Evolutionary conservation across 2,329 filamentous ascomycete species (phyloP), one percentile per base, ranked within the genome.

Genomic region (Phaeosphaeria sp.): DNA sequence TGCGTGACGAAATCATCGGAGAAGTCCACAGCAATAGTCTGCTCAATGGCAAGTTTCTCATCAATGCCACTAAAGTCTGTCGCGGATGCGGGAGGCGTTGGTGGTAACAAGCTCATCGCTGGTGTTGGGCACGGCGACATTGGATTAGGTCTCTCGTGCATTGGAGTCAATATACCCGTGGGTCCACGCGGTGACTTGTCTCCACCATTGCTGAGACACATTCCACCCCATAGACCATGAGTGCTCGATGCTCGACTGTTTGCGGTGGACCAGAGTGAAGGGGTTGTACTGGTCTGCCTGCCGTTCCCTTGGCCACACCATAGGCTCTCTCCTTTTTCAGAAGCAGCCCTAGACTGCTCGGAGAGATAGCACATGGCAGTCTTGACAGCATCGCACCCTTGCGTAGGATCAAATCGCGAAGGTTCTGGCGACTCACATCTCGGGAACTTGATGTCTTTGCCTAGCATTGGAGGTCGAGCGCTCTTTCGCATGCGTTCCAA

Each of bases 1-100:
- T 98, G 94, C 0, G 93, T 97, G 55, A 97, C 87, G 74, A 97
- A 97, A 3, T 83, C 83, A 73, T 97, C 92, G 59, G 89, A 83
- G 69, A 95, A 96, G 76, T 97, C 93, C 30, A 79, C 74, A 25
- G 83, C 78, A 43, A 87, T 82, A 11, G 79, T 72, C 79, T 78
- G 74, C 61, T 84, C 80, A 6, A 72, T 66, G 33, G 71, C 73
- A 44, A 82, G 74, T 54, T 77, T 78, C 43, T 77, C 74, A 49
- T 78, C 73, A 27, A 82, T 76, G 52, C 73, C 72, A 39, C 79
- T 74, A 55, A 83, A 78, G 30, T 77, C 72, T 17, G 73, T 60
- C 15, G 65, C 60, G 3, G 74, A 75, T 17, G 77, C 64, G 42
- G 77, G 73, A 49, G 78, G 73, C 6, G 76, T 75, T n/a, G 75